Base-by-base conservation (phyloP, 805 yeast species). In the Metschnikowia gelsemii region DNA sequence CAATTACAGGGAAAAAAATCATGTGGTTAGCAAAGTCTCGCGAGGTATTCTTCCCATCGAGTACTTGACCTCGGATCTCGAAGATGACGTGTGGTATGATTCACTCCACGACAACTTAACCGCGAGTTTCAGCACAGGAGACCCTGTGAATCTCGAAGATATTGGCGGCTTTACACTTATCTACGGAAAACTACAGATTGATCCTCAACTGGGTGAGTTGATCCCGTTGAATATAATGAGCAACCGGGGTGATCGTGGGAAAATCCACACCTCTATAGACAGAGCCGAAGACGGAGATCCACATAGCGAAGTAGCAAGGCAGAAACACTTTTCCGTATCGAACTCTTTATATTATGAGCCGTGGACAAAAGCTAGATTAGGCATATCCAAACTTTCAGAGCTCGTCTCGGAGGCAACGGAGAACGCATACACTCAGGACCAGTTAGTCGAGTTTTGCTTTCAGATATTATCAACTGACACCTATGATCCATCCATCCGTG, bases 331-430 rank as follows among this genome's bases (percentile, higher is more conserved):
- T 40, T 86, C 87, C 1, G 54, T 86, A 11, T 82, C 90, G 1
- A 86, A 86, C 56, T 83, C 90, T 2, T 62, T 77, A n/a, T 76
- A 69, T 50, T 68, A 72, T 22, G 69, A 78, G 19, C 84, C 87
- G 5, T 90, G 98, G 97, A 73, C 75, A 0, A 91, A 90, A 54
- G 84, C 84, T 0, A 50, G 56, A 4, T 39, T 63, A 4, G 96
- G 91, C 0, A 57, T 55, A 33, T 16, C 35, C 7, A 35, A 60
- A 23, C 49, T 70, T 22, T 49, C 54, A 9, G 47, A 51, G 5
- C 23, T 59, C 31, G 51, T 66, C 11, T 17, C 49, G 5, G 28
- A 43, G n/a, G 43, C 66, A 0, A 40, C 54, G 2, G 49, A 35
- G 1, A 14, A 43, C 3, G 30, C 43, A 0, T 46, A 47, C 37